Conservation (phyloP, 805 yeast genomes). For the Zygotorulaspora sp. region DNA sequence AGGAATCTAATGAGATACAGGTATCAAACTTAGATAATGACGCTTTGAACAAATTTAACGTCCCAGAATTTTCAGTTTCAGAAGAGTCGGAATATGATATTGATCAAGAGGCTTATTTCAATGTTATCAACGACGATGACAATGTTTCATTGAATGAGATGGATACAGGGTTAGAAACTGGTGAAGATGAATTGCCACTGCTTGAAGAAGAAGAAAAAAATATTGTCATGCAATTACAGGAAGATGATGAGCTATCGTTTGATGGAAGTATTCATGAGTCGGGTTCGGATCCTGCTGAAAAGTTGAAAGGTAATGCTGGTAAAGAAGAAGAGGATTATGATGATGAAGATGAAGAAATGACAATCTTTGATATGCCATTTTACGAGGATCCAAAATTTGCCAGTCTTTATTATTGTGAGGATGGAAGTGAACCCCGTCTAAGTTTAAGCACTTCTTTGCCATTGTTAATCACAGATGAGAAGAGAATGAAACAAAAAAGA, state of each 20-base stretch:
- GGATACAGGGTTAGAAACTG: conserved; percentile 32
- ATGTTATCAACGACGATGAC: conserved; percentile 28
- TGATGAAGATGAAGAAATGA: conserved; percentile 33
- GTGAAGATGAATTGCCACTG: conserved; percentile 32
- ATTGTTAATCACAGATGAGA: conserved; percentile 31
- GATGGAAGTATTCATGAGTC: conserved; percentile 35
- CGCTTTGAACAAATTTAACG: conserved; percentile 24
- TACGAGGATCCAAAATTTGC: conserved; percentile 41
- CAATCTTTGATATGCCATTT: conserved; percentile 38
- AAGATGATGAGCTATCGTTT: conserved; percentile 32
- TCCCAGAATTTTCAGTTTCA: conserved; percentile 31
- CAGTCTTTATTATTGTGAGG: conserved; percentile 31
- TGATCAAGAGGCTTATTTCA: conserved; percentile 32
- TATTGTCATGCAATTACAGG: conserved; percentile 29
- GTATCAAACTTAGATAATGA: conserved; percentile 6
- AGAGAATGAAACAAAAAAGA: conserved; percentile 23
- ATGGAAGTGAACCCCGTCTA: conserved; percentile 33
- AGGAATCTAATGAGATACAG: conserved; percentile 15
- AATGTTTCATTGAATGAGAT: conserved; percentile 33
- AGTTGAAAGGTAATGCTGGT: conserved; percentile 15
- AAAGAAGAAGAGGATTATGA: conserved; percentile 30
- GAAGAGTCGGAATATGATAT: conserved; percentile 36
- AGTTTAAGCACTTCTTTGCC: conserved; percentile 34
- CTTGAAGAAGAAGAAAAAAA: conserved; percentile 33
- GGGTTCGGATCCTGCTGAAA: conserved; percentile 30